phyloP scores from a whole-genome alignment of 306 rosid species.

The Cucurbita maxima region DNA sequence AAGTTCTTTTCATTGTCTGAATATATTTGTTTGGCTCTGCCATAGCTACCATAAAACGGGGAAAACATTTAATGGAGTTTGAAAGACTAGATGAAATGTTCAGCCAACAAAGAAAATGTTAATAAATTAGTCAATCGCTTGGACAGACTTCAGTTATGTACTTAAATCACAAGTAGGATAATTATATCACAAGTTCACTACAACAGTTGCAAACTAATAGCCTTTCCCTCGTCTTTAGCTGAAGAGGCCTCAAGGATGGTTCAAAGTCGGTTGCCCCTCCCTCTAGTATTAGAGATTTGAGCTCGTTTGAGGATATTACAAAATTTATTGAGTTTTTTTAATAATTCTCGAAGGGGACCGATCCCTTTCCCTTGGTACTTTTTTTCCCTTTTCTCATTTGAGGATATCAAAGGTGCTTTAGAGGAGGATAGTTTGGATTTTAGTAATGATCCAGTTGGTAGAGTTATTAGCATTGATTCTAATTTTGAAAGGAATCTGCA shows the following conservation, averaged over 20 bases:
- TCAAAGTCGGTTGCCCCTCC: too few relatives aligned
- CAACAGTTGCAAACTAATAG: not conserved
- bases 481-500: not conserved
- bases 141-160: not conserved
- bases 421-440: not conserved
- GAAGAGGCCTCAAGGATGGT: not conserved
- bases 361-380: not conserved
- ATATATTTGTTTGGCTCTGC: conserved; percentile 73
- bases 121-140: not conserved
- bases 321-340: not conserved
- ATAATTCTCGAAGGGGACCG: not conserved
- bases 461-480: not conserved
- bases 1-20: conserved; percentile 46
- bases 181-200: not conserved
- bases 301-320: too few relatives aligned
- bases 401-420: not conserved
- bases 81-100: not conserved
- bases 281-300: too few relatives aligned
- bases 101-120: not conserved
- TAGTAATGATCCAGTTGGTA: not conserved
- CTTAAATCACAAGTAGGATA: not conserved
- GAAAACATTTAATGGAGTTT: conserved; percentile 2
- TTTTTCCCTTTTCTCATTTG: too few relatives aligned
- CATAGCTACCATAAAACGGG: conserved; percentile 40
- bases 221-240: not conserved